phyloP scores from a whole-genome alignment of 2,329 filamentous ascomycete genomes.

The Sphaerulina vaccinii region DNA sequence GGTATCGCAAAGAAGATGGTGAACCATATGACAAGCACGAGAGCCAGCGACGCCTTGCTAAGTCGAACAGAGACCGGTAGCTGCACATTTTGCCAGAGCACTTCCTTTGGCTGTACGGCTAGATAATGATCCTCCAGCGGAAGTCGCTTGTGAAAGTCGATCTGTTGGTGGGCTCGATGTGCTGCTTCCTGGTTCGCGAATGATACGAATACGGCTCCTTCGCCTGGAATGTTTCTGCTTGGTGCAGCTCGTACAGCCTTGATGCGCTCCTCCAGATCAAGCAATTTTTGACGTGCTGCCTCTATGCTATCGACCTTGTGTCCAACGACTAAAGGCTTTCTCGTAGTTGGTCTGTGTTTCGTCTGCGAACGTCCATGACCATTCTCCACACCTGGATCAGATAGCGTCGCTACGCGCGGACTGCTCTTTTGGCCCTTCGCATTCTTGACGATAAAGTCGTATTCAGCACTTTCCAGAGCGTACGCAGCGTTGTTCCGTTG shows the following conservation, averaged over 20 bases:
- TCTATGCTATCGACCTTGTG: slow-evolving; percentile 91
- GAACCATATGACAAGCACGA: slow-evolving; percentile 37
- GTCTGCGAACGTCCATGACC: slow-evolving; percentile 27
- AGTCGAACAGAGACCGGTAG: slow-evolving; percentile 35
- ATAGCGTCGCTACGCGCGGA: background rate
- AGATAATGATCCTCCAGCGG: slow-evolving; percentile 44
- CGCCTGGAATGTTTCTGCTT: slow-evolving; percentile 58
- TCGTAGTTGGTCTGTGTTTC: slow-evolving; percentile 63
- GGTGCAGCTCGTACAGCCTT: slow-evolving; percentile 57
- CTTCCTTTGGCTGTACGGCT: slow-evolving; percentile 46
- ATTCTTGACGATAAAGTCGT: slow-evolving; percentile 43
- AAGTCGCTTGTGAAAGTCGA: slow-evolving; percentile 34
- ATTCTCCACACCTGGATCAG: slow-evolving; percentile 15
- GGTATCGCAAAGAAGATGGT: slow-evolving; percentile 41
- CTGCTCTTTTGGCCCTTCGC: slow-evolving; percentile 26
- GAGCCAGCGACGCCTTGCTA: slow-evolving; percentile 33
- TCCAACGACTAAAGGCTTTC: slow-evolving; percentile 66
- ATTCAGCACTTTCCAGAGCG: slow-evolving; percentile 47
- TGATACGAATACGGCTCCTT: slow-evolving; percentile 80
- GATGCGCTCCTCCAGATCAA: slow-evolving; percentile 69
- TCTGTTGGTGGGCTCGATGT: slow-evolving; percentile 72
- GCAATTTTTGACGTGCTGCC: slow-evolving; percentile 73
- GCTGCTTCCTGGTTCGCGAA: slow-evolving; percentile 80
- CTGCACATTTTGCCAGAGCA: slow-evolving; percentile 49
- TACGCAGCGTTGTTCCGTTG: slow-evolving; percentile 45